Base-by-base conservation (phyloP, 768 basidiomycete species). In the Agrocybe pediades region DNA sequence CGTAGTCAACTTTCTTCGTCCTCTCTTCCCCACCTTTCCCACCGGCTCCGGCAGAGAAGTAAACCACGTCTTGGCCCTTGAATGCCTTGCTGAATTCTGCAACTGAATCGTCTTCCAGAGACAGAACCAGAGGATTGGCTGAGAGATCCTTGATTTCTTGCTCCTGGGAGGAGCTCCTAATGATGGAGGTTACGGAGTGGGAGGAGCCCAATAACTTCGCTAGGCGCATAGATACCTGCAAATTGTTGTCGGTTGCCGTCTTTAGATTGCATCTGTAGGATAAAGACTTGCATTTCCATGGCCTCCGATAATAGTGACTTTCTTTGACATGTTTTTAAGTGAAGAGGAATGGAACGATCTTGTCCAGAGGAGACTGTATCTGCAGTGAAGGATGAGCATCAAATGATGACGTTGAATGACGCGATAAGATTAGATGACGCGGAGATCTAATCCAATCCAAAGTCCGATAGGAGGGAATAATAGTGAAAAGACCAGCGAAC, bases 1-100 rank as follows among this genome's bases (percentile, higher is more conserved):
- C 81, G 58, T 80, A 83, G 59, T 82, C 80, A 6, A 87, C 85
- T 24, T 71, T 74, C 62, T 76, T 78, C 2, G 82, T 86, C 26
- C 80, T 63, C 59, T 82, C 81, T 29, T 74, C 71, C 0, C 79
- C 79, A 6, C 83, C 85, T 58, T 82, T 83, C 0, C 83, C 83
- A 0, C 85, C 85, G 0, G 86, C 81, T 0, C 78, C 77, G 3
- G 78, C 77, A 29, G 72, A 71, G 55, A 77, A 79, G 56, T 78
- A 78, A n/a, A 81, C 74, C 6, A 78, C 67, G 48, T 77, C 74
- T 7, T 67, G 58, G 0, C 70, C 71, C 29, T 67, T 58, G 61
- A 88, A 84, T 0, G 72, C 71, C 1, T 69, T 56, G 2, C 74
- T 72, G 58, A 87, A 80, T 1, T 80, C 74, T 1, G 67, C 56